Percentiles rank a stretch among this genome's conserved stretches.
These are phyloP conservation scores for Cladosporium colombiae DNA, from an alignment of 2,329 filamentous ascomycete genomes.

Conservation along the genomic window DNA sequence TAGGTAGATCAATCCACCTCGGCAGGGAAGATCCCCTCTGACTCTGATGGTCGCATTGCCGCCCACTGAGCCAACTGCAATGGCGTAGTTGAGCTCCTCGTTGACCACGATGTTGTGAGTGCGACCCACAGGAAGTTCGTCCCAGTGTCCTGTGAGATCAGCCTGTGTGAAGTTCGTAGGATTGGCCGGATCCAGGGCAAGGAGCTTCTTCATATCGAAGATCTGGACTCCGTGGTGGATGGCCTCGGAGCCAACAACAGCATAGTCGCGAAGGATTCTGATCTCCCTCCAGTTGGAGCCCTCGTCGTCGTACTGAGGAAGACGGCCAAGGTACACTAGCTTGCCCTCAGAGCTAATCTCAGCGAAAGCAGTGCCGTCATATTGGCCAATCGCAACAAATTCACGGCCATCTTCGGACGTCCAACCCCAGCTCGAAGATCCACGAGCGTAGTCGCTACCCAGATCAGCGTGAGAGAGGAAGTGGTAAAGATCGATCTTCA, in stretches of 20 bases:
- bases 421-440: slow-evolving; percentile 57
- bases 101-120: slow-evolving; percentile 57
- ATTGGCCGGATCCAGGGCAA: slow-evolving; percentile 47
- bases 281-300: slow-evolving; percentile 57
- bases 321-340: slow-evolving; percentile 55
- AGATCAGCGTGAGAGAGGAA: slow-evolving; percentile 58
- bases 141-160: slow-evolving; percentile 47
- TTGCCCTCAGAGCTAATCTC: slow-evolving; percentile 55
- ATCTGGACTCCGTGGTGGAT: slow-evolving; percentile 60
- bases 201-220: slow-evolving; percentile 63
- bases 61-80: slow-evolving; percentile 44
- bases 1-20: slow-evolving; percentile 54
- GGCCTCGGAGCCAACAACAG: slow-evolving; percentile 50
- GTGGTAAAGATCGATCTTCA: slow-evolving; percentile 55
- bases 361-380: slow-evolving; percentile 56
- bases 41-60: slow-evolving; percentile 38
- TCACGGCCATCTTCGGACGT: slow-evolving; percentile 55
- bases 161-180: slow-evolving; percentile 44
- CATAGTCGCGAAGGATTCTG: slow-evolving; percentile 44
- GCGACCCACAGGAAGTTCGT: slow-evolving; percentile 46
- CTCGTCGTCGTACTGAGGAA: slow-evolving; percentile 49
- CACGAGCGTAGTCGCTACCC: slow-evolving; percentile 48
- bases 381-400: slow-evolving; percentile 57
- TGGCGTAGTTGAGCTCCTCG: slow-evolving; percentile 50
- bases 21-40: slow-evolving; percentile 36